A percentile compares a stretch with the other conserved stretches of the same genome.
phyloP scores from a whole-genome alignment of 768 basidiomycete species.

The Hygrocybe punicea region DNA sequence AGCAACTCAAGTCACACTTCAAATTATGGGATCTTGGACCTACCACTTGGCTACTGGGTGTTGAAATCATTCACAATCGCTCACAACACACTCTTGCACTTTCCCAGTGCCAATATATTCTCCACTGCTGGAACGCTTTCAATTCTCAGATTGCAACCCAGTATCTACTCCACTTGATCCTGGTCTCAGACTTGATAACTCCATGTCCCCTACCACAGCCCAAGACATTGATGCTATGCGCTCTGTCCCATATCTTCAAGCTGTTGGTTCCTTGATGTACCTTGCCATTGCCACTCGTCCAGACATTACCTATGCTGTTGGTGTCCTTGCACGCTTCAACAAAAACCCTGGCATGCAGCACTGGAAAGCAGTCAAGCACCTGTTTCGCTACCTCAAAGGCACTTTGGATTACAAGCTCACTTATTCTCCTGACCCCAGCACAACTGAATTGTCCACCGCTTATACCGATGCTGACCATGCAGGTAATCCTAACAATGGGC shows the following conservation, averaged over 20 bases:
- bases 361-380: conserved; percentile 37
- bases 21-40: conserved; percentile 29
- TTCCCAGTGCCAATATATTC: conserved; percentile 26
- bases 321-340: conserved; percentile 21
- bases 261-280: conserved; percentile 31
- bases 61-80: conserved; percentile 27
- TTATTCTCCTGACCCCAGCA: conserved; percentile 9
- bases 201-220: conserved; percentile 17
- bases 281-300: conserved; percentile 26
- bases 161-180: conserved; percentile 33
- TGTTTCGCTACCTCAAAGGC: conserved; percentile 38
- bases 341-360: conserved; percentile 28
- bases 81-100: conserved; percentile 17
- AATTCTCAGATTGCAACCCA: conserved; percentile 28
- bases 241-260: conserved; percentile 27
- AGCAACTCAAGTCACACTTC: conserved; percentile 23
- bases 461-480: too few relatives aligned
- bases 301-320: conserved; percentile 23
- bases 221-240: conserved; percentile 23
- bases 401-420: conserved; percentile 24
- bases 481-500: too few relatives aligned
- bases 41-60: conserved; percentile 26
- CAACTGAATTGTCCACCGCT: conserved; percentile 14
- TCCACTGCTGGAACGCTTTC: conserved; percentile 26
- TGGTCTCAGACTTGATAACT: conserved; percentile 18